These are phyloP conservation scores for Rhodotorula graminis DNA, from an alignment of 768 basidiomycete species.

Conservation along the genomic window DNA sequence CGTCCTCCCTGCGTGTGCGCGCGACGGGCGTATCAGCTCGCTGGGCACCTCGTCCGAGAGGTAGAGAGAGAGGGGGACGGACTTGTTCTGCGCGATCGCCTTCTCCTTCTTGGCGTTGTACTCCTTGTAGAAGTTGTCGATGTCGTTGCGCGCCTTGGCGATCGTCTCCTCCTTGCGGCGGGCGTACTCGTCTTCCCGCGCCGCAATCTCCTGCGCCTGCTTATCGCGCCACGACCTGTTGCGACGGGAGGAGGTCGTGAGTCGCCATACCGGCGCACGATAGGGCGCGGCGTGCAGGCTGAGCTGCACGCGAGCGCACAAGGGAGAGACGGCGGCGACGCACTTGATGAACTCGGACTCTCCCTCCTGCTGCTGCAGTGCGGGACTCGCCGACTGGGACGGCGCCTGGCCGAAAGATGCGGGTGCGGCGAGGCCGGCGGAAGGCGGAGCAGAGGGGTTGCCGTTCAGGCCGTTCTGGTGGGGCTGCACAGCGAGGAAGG, in stretches of 20 bases:
- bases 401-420: slow-evolving; percentile 20
- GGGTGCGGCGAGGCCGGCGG: slow-evolving; percentile 22
- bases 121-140: slow-evolving; percentile 84
- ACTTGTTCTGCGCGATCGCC: slow-evolving; percentile 95
- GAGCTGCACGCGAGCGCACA: no score
- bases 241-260: no score
- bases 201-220: slow-evolving; percentile 75
- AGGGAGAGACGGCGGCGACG: slow-evolving; percentile 38
- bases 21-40: not conserved
- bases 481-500: not conserved
- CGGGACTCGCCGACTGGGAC: slow-evolving; percentile 19
- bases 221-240: slow-evolving; percentile 80
- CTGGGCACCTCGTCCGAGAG: not conserved
- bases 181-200: slow-evolving; percentile 74
- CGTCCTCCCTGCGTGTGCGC: slow-evolving; percentile 63
- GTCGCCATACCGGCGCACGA: no score
- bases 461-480: slow-evolving; percentile 15
- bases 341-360: slow-evolving; percentile 84
- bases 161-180: slow-evolving; percentile 75
- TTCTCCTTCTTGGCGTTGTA: slow-evolving; percentile 84
- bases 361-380: slow-evolving; percentile 57
- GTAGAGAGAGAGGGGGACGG: slow-evolving; percentile 44
- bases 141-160: slow-evolving; percentile 72
- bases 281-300: no score
- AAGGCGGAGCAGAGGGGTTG: slow-evolving; percentile 7